phyloP scores from a whole-genome alignment of 345 rosid genomes.

The Dimocarpus longan region DNA sequence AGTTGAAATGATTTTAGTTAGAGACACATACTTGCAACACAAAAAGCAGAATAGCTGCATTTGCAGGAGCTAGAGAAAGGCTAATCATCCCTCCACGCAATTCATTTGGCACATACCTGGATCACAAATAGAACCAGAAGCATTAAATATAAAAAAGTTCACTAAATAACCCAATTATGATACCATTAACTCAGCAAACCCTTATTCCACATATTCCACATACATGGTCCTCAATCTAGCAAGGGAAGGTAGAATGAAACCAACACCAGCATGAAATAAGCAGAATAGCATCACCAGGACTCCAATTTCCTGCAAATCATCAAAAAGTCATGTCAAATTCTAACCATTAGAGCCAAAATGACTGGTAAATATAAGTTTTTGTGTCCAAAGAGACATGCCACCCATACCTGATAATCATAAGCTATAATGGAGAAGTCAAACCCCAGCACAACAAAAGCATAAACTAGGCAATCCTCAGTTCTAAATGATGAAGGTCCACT shows the following conservation, averaged over 20 bases:
- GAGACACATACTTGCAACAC: conserved; percentile 55
- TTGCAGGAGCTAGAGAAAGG: conserved; percentile 82
- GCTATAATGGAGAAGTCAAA: conserved; percentile 69
- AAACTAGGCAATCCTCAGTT: conserved; percentile 75
- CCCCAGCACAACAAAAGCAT: conserved; percentile 61
- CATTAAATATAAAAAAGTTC: conserved; percentile 2
- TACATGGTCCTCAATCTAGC: conserved; percentile 94
- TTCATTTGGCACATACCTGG: conserved; percentile 88
- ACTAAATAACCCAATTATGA: conserved; percentile 7
- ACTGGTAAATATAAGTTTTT: not conserved
- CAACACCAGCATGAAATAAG: conserved; percentile 70
- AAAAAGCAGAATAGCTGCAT: conserved; percentile 64
- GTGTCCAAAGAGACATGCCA: conserved; percentile 2
- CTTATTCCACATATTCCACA: conserved; percentile 24
- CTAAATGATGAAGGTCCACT: conserved; percentile 65
- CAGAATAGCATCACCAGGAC: conserved; percentile 69
- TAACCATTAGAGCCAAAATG: conserved; percentile 8
- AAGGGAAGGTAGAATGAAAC: conserved; percentile 77
- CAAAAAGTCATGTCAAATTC: conserved; percentile 14
- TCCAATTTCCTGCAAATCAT: conserved; percentile 75
- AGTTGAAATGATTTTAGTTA: conserved; percentile 5
- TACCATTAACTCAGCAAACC: not conserved
- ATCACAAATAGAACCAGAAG: conserved; percentile 19
- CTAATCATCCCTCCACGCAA: conserved; percentile 96
- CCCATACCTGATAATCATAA: conserved; percentile 90